Evolutionary conservation across 495 filamentous ascomycete genomes (phyloP).

Genomic region (Aspergillus avenaceus): DNA sequence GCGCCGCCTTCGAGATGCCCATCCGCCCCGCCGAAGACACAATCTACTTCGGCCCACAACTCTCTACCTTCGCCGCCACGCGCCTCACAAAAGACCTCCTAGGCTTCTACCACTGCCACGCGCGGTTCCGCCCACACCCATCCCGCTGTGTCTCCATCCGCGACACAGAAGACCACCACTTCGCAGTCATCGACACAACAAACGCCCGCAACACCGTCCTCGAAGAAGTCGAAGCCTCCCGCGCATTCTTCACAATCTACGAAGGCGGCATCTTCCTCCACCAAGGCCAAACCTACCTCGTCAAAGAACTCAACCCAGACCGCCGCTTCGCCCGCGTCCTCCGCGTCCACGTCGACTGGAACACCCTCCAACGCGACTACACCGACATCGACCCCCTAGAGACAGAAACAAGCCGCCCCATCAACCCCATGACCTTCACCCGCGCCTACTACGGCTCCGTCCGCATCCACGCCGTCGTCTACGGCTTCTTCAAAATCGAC

Average conservation of each 20-base stretch:
- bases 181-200: slow-evolving; percentile 87
- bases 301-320: slow-evolving; percentile 82
- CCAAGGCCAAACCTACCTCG: slow-evolving; percentile 86
- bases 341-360: slow-evolving; percentile 92
- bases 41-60: slow-evolving; percentile 73
- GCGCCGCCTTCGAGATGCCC: slow-evolving; percentile 92
- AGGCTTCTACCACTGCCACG: slow-evolving; percentile 87
- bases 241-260: slow-evolving; percentile 94
- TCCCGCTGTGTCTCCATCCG: slow-evolving; percentile 82
- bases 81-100: slow-evolving; percentile 67
- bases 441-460: slow-evolving; percentile 82
- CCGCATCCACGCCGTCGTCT: slow-evolving; percentile 78
- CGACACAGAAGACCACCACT: slow-evolving; percentile 88
- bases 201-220: slow-evolving; percentile 78
- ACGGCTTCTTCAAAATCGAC: slow-evolving; percentile 95
- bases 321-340: slow-evolving; percentile 68
- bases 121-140: slow-evolving; percentile 81
- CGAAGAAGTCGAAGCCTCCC: slow-evolving; percentile 92
- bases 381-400: slow-evolving; percentile 93
- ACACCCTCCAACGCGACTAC: slow-evolving; percentile 86
- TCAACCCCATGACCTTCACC: slow-evolving; percentile 39
- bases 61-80: slow-evolving; percentile 67
- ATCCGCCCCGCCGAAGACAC: slow-evolving; percentile 72
- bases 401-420: slow-evolving; percentile 74
- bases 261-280: slow-evolving; percentile 98